These are phyloP conservation scores for Mucor plumbeus DNA, from an alignment of 371 early-diverging fungal species.

Conservation along the genomic window DNA sequence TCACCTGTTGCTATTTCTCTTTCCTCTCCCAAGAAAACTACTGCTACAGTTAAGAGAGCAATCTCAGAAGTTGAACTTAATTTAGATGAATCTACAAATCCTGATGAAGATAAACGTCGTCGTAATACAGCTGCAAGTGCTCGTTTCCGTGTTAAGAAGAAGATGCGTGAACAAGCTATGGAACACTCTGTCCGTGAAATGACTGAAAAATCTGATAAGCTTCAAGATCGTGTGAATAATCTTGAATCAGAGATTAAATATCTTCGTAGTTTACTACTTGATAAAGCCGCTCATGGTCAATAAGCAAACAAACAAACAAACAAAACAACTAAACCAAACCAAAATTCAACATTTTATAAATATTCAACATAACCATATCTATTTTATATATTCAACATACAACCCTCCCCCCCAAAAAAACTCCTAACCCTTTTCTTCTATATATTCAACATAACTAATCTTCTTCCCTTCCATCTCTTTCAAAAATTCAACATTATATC, in stretches of 20 bases:
- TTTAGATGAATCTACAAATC: constrained; percentile 7
- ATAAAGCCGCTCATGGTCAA: constrained; percentile 53
- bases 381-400: constrained; percentile 22
- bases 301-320: constrained; percentile 23
- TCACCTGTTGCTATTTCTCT: not conserved
- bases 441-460: constrained; percentile 17
- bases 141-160: constrained; percentile 93
- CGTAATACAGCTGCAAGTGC: constrained; percentile 95
- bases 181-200: constrained; percentile 84
- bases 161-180: constrained; percentile 83
- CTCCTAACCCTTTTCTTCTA: not conserved
- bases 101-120: constrained; percentile 84
- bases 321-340: not conserved
- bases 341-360: constrained; percentile 28
- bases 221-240: constrained; percentile 76
- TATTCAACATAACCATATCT: constrained; percentile 17
- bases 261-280: constrained; percentile 83
- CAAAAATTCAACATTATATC: constrained; percentile 22
- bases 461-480: not conserved
- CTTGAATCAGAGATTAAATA: constrained; percentile 90
- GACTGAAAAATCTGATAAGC: constrained; percentile 70
- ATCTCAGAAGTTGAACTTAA: constrained; percentile 4
- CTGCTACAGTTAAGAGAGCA: not conserved
- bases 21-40: not conserved
- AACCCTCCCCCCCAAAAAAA: not conserved